These are phyloP conservation scores for Moelleriella libera DNA, from an alignment of 2,329 filamentous ascomycete species.

Conservation along the genomic window DNA sequence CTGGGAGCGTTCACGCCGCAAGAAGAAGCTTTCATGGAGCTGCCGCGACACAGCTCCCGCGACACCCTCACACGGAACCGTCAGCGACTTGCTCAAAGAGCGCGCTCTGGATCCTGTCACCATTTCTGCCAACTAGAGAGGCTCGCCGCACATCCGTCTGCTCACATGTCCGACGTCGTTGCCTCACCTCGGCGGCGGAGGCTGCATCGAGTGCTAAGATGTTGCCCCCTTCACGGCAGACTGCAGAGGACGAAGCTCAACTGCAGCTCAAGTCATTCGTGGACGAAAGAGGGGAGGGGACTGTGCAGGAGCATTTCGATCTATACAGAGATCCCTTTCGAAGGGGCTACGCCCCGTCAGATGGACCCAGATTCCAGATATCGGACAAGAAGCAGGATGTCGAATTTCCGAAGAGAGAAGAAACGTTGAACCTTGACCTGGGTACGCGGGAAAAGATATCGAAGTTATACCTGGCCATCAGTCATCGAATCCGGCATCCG, in stretches of 20 bases:
- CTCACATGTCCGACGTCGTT: slow-evolving; percentile 3
- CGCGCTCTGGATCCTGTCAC: slow-evolving; percentile 25
- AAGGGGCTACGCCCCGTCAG: slow-evolving; percentile 35
- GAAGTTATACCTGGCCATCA: slow-evolving; percentile 26
- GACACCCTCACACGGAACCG: slow-evolving; percentile 1
- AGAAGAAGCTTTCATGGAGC: slow-evolving; percentile 13
- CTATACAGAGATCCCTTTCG: slow-evolving; percentile 38
- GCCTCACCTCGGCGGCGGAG: slow-evolving; percentile 14
- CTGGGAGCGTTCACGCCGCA: slow-evolving; percentile 9
- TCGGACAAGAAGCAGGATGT: slow-evolving; percentile 36
- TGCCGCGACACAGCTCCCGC: slow-evolving; percentile 7
- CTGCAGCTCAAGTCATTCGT: slow-evolving; percentile 39
- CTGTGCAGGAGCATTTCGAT: slow-evolving; percentile 38
- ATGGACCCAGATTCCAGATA: slow-evolving; percentile 32
- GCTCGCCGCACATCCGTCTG: slow-evolving; percentile 6
- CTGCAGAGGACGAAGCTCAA: slow-evolving; percentile 10
- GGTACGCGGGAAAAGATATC: slow-evolving; percentile 19
- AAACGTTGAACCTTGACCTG: slow-evolving; percentile 20
- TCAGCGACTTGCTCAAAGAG: slow-evolving; percentile 17
- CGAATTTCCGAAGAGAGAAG: slow-evolving; percentile 27
- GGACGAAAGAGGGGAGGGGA: slow-evolving; percentile 29
- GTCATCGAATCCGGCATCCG: slow-evolving; percentile 26
- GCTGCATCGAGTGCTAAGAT: slow-evolving; percentile 2
- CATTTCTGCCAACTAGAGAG: slow-evolving; percentile 18
- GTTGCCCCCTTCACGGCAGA: neutral